Evolutionary conservation across 192 early-diverging fungal genomes (phyloP), one percentile per base, ranked within the genome.

Genomic region (Lobosporangium transversale): DNA sequence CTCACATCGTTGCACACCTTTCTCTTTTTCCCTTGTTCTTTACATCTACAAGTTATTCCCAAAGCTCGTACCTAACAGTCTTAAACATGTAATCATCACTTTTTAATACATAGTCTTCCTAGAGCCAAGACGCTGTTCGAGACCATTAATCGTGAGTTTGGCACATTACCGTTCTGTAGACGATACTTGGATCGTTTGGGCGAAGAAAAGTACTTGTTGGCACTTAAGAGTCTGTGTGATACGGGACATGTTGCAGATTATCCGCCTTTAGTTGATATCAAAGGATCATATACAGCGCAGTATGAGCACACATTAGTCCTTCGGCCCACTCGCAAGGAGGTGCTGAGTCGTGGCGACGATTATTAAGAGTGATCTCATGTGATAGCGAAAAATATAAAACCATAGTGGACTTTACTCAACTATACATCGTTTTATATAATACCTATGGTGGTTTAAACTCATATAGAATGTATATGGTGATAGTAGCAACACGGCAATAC

Each of bases 231-330:
- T 69, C 79, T 99, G 32, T 91, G 94, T 5, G 94, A 97, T 62
- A 78, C 80, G 40, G 93, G 94, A 26, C 83, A 93, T 43, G 91
- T 98, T 3, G 83, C 71, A 20, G 86, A 89, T 1, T 92, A 97
- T 68, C 97, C 95, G 45, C 96, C 97, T 31, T 81, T 98, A 23
- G 82, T 82, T 35, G 96, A 99, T 68, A 75, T 88, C 44, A 84
- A 87, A 69, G 96, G 97, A 4, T 89, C 80, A 42, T 98, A 92
- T 80, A 98, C 96, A 3, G 97, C 96, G 15, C 97, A 99, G 85
- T 96, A 86, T 67, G 97, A 99, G 69, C 97, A 99, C 70, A 97
- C 97, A 7, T 80, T 99, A 29, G 70, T 99, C 17, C 79, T 99
- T 66, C 79, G 92, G 42, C 97, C 96, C 1, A 96, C 91, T 11